Evolutionary conservation across 345 rosid species (phyloP), one percentile per base, ranked within the genome.

Genomic region (Gossypium anomalum): DNA sequence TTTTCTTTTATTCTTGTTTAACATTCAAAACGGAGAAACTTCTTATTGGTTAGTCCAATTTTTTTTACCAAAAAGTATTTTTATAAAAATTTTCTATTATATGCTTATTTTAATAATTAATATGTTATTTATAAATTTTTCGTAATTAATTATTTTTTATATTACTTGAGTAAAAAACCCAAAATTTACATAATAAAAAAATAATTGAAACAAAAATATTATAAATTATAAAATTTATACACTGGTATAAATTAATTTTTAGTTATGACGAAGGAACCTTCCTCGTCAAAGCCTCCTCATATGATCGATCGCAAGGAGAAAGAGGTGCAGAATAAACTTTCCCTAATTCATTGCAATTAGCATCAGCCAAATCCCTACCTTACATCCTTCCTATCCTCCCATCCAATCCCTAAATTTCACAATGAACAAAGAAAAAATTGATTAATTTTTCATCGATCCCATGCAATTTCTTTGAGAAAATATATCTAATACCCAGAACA

Each of bases 401-500:
- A 44, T 11, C 1, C 2, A 51, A 16, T 27, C n/a, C 38, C 20
- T 9, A 16, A 57, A 66, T 5, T 22, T 17, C 15, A 47, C 45
- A 45, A 14, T 6, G 12, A 45, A 0, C 0, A 14, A 11, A 6
- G 56, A 25, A 1, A 13, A 7, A 25, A 9, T 0, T 23, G 1
- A n/a, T 51, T 49, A 27, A 69, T 59, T 25, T 55, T 41, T 4
- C 2, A 23, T 74, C 61, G 52, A 51, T 73, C 71, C 56, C 44
- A 80, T 79, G 84, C 72, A 58, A 72, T 75, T 69, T 56, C 22
- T 57, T 68, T 65, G 41, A 61, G 60, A 55, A 64, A 56, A 25
- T 7, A 57, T 9, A 57, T 8, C n/a, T 16, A 44, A 17, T 5
- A 49, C 19, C 72, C 72, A 51, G 45, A 49, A 1, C 41, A 47